A percentile compares a stretch with the other conserved stretches of the same genome.
phyloP scores from a whole-genome alignment of 208 protist species.

The Wallacemonas sp. region DNA sequence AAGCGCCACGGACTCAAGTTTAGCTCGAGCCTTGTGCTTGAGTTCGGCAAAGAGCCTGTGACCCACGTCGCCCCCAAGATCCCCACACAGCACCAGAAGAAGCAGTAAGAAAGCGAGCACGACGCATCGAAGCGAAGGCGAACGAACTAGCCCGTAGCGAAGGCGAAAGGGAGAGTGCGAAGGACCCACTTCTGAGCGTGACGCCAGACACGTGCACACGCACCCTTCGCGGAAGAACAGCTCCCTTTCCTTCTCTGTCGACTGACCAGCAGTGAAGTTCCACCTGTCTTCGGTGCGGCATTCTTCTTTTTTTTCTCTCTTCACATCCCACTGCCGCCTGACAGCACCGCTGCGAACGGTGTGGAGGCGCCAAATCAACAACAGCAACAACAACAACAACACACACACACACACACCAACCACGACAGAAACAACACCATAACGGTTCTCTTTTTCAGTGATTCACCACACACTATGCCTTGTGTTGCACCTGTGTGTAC shows the following conservation, averaged over 20 bases:
- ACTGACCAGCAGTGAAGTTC: too few relatives aligned
- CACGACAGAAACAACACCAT: background rate
- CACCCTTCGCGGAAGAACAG: too few relatives aligned
- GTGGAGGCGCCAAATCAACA: background rate
- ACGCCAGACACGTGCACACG: too few relatives aligned
- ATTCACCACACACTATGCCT: too few relatives aligned
- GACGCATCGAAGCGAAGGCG: too few relatives aligned
- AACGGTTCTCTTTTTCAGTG: background rate
- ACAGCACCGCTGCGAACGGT: too few relatives aligned
- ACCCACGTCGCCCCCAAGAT: conserved; percentile 43
- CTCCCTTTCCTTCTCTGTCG: too few relatives aligned
- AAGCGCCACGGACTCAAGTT: conserved; percentile 76
- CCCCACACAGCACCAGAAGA: background rate
- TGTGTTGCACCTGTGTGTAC: background rate
- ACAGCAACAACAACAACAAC: background rate
- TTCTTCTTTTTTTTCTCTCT: too few relatives aligned
- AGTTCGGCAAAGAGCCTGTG: conserved; percentile 90
- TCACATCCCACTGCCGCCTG: too few relatives aligned
- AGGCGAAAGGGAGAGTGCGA: background rate
- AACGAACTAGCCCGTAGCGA: background rate
- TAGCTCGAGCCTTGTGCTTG: conserved; percentile 71
- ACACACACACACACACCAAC: background rate
- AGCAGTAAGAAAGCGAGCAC: too few relatives aligned
- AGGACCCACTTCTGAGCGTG: background rate
- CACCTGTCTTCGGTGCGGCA: too few relatives aligned